phyloP scores from a whole-genome alignment of 2,329 filamentous ascomycete genomes.

The Bipolaris zeicola region DNA sequence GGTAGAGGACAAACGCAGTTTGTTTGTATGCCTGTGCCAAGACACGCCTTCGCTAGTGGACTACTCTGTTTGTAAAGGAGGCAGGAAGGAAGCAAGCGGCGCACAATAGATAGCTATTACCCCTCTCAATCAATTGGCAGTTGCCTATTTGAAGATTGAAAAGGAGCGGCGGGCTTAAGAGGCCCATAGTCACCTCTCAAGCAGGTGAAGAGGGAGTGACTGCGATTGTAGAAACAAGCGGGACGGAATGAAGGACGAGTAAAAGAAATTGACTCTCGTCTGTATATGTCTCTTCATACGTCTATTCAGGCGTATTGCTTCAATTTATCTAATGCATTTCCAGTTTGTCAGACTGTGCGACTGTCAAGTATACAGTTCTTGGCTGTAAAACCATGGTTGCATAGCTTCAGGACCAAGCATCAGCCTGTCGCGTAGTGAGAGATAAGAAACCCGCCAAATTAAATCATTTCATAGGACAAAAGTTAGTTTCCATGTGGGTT shows the following conservation, averaged over 20 bases:
- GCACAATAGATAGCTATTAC: neutral
- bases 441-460: neutral
- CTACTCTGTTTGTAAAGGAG: conserved; percentile 25
- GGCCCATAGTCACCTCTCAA: neutral
- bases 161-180: neutral
- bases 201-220: neutral
- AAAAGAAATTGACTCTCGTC: neutral
- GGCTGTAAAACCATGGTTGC: conserved; percentile 8
- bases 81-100: conserved; percentile 28
- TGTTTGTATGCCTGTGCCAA: conserved; percentile 32
- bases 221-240: neutral
- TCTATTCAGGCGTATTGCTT: conserved; percentile 22
- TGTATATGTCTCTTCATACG: conserved; percentile 6
- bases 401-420: conserved; percentile 1
- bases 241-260: neutral
- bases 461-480: conserved; percentile 3
- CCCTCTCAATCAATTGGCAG: neutral
- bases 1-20: conserved; percentile 21
- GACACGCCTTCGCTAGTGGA: conserved; percentile 24
- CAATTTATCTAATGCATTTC: conserved; percentile 23
- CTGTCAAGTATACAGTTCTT: conserved; percentile 13
- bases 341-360: conserved; percentile 7
- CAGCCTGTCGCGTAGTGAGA: neutral
- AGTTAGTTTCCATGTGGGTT: conserved; percentile 2
- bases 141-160: neutral